Evolutionary conservation across 1,284 basidiomycete genomes (phyloP).

Genomic region (Macrocystidia cucumis): DNA sequence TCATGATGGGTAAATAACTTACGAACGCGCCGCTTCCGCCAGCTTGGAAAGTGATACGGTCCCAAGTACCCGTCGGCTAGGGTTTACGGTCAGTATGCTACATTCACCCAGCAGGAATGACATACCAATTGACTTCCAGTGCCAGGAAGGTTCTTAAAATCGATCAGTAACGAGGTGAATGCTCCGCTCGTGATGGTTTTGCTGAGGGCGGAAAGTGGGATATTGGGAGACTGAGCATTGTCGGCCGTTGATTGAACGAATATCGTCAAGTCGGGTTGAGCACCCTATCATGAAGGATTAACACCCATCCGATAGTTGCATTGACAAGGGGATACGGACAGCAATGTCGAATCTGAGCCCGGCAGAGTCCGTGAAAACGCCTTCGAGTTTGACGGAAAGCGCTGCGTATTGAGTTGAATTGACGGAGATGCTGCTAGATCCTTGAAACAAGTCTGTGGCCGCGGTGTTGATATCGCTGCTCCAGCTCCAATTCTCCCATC

Average conservation of each 20-base stretch:
- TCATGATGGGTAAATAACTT: conserved; percentile 12
- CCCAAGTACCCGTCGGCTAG: conserved; percentile 33
- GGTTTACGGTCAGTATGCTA: background rate
- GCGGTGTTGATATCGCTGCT: conserved; percentile 31
- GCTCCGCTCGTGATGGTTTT: conserved; percentile 21
- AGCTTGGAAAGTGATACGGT: conserved; percentile 41
- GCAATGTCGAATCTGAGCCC: conserved; percentile 39
- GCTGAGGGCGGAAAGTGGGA: conserved; percentile 32
- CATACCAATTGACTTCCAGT: conserved; percentile 27
- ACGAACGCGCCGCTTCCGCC: conserved; percentile 33
- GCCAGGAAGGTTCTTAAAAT: conserved; percentile 36
- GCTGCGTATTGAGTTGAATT: conserved; percentile 31
- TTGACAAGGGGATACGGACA: conserved; percentile 16
- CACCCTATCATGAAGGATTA: conserved; percentile 20
- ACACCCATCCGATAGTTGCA: background rate
- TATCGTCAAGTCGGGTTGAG: conserved; percentile 30
- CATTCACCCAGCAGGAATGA: conserved; percentile 1
- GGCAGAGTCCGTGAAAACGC: conserved; percentile 29
- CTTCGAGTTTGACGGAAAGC: conserved; percentile 33
- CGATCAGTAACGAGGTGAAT: conserved; percentile 34
- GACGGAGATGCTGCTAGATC: conserved; percentile 33
- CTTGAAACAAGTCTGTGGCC: conserved; percentile 35
- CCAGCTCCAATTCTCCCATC: conserved; percentile 49
- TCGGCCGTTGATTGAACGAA: conserved; percentile 28
- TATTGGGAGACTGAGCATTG: conserved; percentile 23